Base-by-base conservation (phyloP, 495 filamentous ascomycete genomes). In the Penicillium waksmanii region DNA sequence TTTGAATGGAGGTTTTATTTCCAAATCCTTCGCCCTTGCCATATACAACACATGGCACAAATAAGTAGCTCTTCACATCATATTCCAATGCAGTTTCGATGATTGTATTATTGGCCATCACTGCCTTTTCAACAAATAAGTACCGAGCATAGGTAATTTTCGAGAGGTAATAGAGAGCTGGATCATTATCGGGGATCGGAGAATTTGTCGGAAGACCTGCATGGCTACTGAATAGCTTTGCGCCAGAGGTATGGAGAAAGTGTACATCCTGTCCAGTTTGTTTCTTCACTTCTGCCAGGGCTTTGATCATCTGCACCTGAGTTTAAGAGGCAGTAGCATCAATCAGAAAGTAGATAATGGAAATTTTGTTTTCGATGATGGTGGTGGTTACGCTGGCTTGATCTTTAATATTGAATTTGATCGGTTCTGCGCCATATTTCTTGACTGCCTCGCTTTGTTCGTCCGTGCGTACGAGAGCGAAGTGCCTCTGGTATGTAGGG, bases 1-100 rank as follows among this genome's bases (percentile, higher is more conserved):
- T 77, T 55, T 84, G 81, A 35, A 79, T 81, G 1, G 80, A 81
- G 31, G 79, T 80, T 3, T 56, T 51, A 52, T 84, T 82, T 15
- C 78, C 78, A 33, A 81, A 82, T 3, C 79, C 78, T 47, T 76
- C 70, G 13, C 78, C 75, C 33, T 70, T 53, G 9, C 80, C 79
- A 54, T 82, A 80, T 4, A 80, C 77, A 51, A 79, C 66, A 56
- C 79, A 82, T 1, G 79, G 80, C 0, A 61, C 63, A 58, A 82
- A 81, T 52, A 83, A 73, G 51, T 83, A 82, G 56, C 71, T 75
- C 21, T 66, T 62, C 27, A 83, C 73, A 0, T 73, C 79, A 31
- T 71, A 57, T 10, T 55, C 46, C 17, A 77, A 73, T 0, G 71
- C 69, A 18, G 61, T 57, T 11, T 81, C 74, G 36, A 82, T 73